Base-by-base conservation (phyloP, 139 green algal species). In the Picochlorum sp. region DNA sequence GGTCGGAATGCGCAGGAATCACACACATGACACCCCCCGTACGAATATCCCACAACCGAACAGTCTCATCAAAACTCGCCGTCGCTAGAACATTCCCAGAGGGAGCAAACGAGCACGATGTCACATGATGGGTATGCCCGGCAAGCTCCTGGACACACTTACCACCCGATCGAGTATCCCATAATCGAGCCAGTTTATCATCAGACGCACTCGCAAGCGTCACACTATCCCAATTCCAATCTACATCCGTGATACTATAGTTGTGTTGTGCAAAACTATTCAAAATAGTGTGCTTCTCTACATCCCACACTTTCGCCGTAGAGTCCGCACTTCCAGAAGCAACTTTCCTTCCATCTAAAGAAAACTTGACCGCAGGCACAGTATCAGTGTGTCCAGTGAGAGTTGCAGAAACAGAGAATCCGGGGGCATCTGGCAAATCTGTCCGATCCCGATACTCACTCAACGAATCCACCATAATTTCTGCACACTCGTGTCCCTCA, bases 1-100 rank as follows among this genome's bases (percentile, higher is more conserved):
- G 91, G 73, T 97, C 91, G 0, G 81, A 90, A 72, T 97, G 91
- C 7, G 88, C 91, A 11, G 91, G 89, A 13, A 97, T 77, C 31
- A 51, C 26, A 9, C 77, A 73, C 26, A 96, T 57, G 63, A 63
- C 81, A 13, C 65, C 63, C 9, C 81, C 88, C 9, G 68, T 77
- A 14, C 76, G 75, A 16, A 89, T 77, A 55, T 94, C 83, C 91
- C 91, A 97, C 54, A 97, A 47, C 4, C 82, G 65, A 20, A 97
- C 64, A 6, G 84, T 95, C 70, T 97, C 91, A 71, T 97, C 91
- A 68, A 94, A 97, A 55, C 77, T 86, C 37, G 83, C 91, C 18
- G 75, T 92, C 4, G 85, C 88, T 63, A 97, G 73, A 23, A 95
- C 66, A 45, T 92, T 80, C 5, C 78, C 83, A 11, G 76, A 63